Percentiles rank a stretch among this genome's conserved stretches.
These are phyloP conservation scores for Bullera alba DNA, from an alignment of 768 basidiomycete genomes.

Conservation along the genomic window DNA sequence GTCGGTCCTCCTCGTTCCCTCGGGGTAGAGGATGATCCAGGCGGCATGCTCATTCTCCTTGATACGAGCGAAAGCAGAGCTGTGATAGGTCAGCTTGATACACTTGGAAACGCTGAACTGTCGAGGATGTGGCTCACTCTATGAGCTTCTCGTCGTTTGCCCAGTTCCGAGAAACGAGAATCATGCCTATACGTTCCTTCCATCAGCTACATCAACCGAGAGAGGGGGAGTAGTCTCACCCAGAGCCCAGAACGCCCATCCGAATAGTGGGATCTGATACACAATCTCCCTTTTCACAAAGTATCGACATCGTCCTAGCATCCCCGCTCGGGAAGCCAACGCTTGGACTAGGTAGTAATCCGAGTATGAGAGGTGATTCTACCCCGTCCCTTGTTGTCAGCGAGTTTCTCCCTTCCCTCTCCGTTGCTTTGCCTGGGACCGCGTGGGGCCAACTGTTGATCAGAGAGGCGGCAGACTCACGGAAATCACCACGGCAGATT, in stretches of 20 bases:
- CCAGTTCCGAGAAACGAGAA: conserved; percentile 33
- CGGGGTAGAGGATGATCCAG: conserved; percentile 35
- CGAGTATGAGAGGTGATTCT: conserved; percentile 30
- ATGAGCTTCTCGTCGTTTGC: conserved; percentile 18
- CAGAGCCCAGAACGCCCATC: conserved; percentile 28
- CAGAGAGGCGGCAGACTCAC: conserved; percentile 9
- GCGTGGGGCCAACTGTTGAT: background rate
- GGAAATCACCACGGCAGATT: conserved; percentile 26
- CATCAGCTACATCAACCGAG: background rate
- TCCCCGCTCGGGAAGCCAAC: conserved; percentile 17
- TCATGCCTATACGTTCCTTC: conserved; percentile 28
- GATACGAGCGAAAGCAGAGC: conserved; percentile 20
- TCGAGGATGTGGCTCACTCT: conserved; percentile 12
- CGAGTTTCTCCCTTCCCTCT: background rate
- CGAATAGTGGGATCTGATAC: conserved; percentile 26
- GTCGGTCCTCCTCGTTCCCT: conserved; percentile 26
- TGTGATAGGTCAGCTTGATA: conserved; percentile 2
- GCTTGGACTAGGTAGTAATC: conserved; percentile 30
- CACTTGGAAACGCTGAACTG: background rate
- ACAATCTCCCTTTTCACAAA: conserved; percentile 32
- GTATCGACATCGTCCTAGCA: conserved; percentile 29
- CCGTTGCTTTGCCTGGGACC: background rate
- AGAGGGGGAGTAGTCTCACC: conserved; percentile 3
- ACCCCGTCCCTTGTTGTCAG: background rate
- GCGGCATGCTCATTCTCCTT: conserved; percentile 19